These are phyloP conservation scores for Fusarium chlamydosporum DNA, from an alignment of 2,329 filamentous ascomycete genomes.

Conservation along the genomic window DNA sequence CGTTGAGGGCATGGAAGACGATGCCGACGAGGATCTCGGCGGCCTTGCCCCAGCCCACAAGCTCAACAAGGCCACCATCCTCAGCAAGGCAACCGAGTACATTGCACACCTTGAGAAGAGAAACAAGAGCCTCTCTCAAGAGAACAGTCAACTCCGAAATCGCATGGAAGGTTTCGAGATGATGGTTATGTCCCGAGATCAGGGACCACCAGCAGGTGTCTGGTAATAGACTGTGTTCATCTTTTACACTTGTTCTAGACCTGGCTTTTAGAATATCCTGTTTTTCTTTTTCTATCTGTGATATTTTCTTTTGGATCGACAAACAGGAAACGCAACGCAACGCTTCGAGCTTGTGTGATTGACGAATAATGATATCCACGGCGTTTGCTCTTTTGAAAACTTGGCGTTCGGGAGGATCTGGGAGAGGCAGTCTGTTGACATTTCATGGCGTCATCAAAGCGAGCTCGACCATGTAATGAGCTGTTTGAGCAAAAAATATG, in stretches of 20 bases:
- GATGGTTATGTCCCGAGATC: constrained; percentile 50
- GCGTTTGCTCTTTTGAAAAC: constrained; percentile 38
- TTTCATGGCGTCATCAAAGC: constrained; percentile 38
- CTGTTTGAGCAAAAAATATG: constrained; percentile 31
- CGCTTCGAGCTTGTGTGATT: constrained; percentile 44
- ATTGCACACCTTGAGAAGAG: constrained; percentile 56
- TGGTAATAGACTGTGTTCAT: constrained; percentile 42
- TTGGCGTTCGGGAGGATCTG: constrained; percentile 10
- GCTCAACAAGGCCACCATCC: constrained; percentile 89
- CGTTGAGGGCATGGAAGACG: constrained; percentile 68
- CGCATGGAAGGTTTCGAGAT: constrained; percentile 52
- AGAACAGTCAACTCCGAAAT: constrained; percentile 54
- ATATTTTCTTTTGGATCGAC: constrained; percentile 31
- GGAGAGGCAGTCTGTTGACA: constrained; percentile 23
- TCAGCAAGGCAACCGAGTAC: constrained; percentile 58
- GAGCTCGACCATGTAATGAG: constrained; percentile 30
- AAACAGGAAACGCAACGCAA: constrained; percentile 28
- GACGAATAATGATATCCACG: constrained; percentile 50
- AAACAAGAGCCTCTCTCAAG: constrained; percentile 52
- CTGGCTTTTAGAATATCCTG: constrained; percentile 8
- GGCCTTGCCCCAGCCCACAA: constrained; percentile 88
- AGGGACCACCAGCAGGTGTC: constrained; percentile 46
- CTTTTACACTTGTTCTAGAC: constrained; percentile 9
- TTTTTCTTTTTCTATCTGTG: constrained; percentile 12
- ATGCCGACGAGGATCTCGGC: constrained; percentile 79